Base-by-base conservation (phyloP, 352 stramenopile species). In the Phytophthora pinifolia region DNA sequence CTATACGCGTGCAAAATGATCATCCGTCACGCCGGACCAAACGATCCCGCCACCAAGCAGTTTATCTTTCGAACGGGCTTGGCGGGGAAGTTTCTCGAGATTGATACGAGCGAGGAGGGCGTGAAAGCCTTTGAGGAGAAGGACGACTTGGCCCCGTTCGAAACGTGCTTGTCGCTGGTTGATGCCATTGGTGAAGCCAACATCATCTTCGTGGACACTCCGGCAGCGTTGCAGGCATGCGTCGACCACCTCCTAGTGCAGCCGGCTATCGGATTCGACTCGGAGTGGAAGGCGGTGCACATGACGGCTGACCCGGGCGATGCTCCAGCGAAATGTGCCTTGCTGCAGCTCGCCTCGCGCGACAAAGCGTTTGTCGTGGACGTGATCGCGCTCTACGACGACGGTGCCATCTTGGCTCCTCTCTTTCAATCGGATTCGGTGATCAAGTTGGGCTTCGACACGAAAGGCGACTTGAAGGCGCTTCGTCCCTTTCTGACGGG, bases 391-490 rank as follows among this genome's bases (percentile, higher is more conserved):
- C 65, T 88, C 1, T 59, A 75, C 14, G 57, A 67, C 1, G 62
- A 75, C 14, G 53, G 52, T 9, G 43, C 37, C 14, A 54, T 72
- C 13, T 59, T 88, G 30, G 41, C 45, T 17, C 53, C 58, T 15
- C 36, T 90, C 6, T 89, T 93, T 45, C 47, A 41, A 17, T 73
- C 66, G 10, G 51, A 82, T 10, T 45, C 46, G 6, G 69, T 88
- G n/a, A 34, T 89, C 8, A 90, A 91, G 57, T 59, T 93, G 17
- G 83, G 76, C 4, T 89, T 93, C 53, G 79, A 88, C 45, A 76
- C 79, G 7, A 78, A 69, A 46, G 76, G 75, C 10, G 83, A 93
- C 44, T 50, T 93, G 7, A 73, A 79, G 27, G 65, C 79, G 4
- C 50, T 93, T 25, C 70, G 76, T 6, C 47, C 65, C 5, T 74